These are phyloP conservation scores for Silene coronaria DNA, from an alignment of 179 eudicot species.

Conservation along the genomic window DNA sequence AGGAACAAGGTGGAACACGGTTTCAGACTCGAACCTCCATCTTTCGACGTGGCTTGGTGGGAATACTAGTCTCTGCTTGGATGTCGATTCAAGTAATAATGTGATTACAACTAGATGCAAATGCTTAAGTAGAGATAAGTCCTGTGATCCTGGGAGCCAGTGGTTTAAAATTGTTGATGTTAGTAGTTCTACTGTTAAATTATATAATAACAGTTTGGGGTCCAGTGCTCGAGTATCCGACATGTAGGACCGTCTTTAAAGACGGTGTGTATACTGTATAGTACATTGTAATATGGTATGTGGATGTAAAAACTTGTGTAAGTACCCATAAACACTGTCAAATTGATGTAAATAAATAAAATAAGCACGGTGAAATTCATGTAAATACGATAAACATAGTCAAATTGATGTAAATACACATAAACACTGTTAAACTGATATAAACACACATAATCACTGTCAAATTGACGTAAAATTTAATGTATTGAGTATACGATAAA, in stretches of 20 bases:
- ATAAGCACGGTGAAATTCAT: too few species aligned
- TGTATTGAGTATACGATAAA: too few species aligned
- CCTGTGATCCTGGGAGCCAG: conserved; percentile 74
- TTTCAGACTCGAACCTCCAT: conserved; percentile 74
- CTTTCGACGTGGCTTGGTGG: conserved; percentile 40
- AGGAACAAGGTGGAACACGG: conserved; percentile 51
- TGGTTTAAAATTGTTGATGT: conserved; percentile 72
- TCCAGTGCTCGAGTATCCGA: not conserved
- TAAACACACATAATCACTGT: too few species aligned
- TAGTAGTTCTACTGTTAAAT: not conserved
- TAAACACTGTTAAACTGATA: too few species aligned
- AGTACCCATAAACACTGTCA: too few species aligned
- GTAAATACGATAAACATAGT: too few species aligned
- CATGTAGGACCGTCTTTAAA: not conserved
- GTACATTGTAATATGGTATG: too few species aligned
- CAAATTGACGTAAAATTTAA: too few species aligned
- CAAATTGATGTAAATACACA: too few species aligned
- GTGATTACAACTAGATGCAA: conserved; percentile 50
- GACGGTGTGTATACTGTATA: too few species aligned
- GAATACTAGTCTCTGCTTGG: conserved; percentile 49
- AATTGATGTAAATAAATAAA: too few species aligned
- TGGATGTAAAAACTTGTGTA: too few species aligned
- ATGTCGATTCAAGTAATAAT: conserved; percentile 38
- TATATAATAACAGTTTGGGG: not conserved
- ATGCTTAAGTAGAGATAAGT: conserved; percentile 40